Evolutionary conservation across 2,329 filamentous ascomycete genomes (phyloP).

Genomic region (Claviceps sp.): DNA sequence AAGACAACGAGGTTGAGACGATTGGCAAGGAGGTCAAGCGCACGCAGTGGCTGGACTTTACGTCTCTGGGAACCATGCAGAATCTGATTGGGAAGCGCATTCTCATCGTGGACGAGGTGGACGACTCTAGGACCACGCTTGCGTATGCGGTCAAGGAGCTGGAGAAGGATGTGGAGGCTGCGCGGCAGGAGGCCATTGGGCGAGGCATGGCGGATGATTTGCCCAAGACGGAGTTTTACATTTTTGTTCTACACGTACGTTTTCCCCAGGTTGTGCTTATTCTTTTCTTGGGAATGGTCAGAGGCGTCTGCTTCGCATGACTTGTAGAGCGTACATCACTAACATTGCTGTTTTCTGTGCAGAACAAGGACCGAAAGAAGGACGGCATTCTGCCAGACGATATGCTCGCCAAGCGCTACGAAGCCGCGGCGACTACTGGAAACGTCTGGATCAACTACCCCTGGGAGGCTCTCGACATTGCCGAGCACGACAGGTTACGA

Average conservation of each 20-base stretch:
- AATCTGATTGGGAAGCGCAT: conserved; percentile 86
- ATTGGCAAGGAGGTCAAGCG: conserved; percentile 90
- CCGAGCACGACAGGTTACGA: conserved; percentile 72
- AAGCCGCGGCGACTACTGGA: conserved; percentile 75
- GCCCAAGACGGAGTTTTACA: conserved; percentile 70
- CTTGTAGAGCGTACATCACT: background rate
- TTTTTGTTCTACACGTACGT: conserved; percentile 88
- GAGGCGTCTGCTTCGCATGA: background rate
- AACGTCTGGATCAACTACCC: conserved; percentile 99
- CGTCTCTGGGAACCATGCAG: conserved; percentile 66
- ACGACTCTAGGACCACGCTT: conserved; percentile 86
- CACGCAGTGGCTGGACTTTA: conserved; percentile 95
- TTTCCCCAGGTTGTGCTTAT: background rate
- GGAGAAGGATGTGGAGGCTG: conserved; percentile 82
- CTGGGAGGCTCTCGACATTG: conserved; percentile 92
- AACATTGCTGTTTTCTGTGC: background rate
- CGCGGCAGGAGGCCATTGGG: conserved; percentile 57
- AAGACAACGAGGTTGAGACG: conserved; percentile 45
- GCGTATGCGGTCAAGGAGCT: conserved; percentile 90
- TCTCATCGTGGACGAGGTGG: conserved; percentile 88
- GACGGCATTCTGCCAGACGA: conserved; percentile 72
- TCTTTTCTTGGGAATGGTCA: too few relatives aligned
- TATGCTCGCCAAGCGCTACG: conserved; percentile 66
- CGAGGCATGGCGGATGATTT: conserved; percentile 52
- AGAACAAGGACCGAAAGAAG: conserved; percentile 97